Percentiles rank a stretch among this genome's conserved stretches.
Conservation (phyloP, 257 asterid species). For the Orobanche coerulescens region DNA sequence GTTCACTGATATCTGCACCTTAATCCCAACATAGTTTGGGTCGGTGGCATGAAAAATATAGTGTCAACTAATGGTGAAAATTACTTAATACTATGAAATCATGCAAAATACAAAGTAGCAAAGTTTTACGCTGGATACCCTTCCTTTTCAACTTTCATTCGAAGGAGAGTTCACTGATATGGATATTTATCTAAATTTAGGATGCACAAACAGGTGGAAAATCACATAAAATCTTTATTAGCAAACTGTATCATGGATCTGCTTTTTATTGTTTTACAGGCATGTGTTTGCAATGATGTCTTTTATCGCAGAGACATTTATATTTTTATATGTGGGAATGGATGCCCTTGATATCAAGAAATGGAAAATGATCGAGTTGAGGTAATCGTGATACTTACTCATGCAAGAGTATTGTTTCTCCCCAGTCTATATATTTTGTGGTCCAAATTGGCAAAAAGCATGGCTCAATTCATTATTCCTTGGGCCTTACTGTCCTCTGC, state of each 20-base stretch:
- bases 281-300: conserved; percentile 85
- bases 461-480: not conserved
- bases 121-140: too few relatives aligned
- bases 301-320: conserved; percentile 81
- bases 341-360: conserved; percentile 80
- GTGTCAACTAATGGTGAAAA: too few relatives aligned
- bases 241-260: not conserved
- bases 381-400: conserved; percentile 36
- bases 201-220: not conserved
- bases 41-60: too few relatives aligned
- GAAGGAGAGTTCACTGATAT: not conserved
- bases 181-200: not conserved
- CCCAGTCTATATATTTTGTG: not conserved
- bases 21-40: too few relatives aligned
- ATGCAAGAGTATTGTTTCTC: not conserved
- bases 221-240: not conserved
- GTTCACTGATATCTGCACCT: not conserved
- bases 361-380: conserved; percentile 74
- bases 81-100: too few relatives aligned
- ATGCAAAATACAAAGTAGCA: too few relatives aligned
- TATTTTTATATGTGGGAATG: conserved; percentile 92
- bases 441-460: not conserved
- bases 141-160: too few relatives aligned
- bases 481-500: not conserved
- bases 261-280: conserved; percentile 38